Percentiles rank a stretch among this genome's conserved stretches.
Evolutionary conservation across 768 basidiomycete species (phyloP).

Genomic region (Rhodosporidiobolus sp.): DNA sequence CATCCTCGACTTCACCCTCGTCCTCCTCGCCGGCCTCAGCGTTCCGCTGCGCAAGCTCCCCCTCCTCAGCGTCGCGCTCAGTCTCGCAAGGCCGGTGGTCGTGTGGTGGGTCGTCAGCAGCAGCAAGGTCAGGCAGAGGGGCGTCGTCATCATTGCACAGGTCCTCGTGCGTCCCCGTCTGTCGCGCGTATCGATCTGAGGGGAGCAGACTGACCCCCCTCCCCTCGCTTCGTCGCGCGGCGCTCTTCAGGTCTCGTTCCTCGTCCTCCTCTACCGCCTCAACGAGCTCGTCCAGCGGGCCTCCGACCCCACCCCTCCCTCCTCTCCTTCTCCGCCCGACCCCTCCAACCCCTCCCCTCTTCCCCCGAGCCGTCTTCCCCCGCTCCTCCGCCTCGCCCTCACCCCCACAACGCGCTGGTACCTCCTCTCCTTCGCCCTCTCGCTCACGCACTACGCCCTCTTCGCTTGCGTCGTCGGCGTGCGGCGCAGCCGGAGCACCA

Average conservation of each 20-base stretch:
- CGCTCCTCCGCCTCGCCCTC: too few species aligned
- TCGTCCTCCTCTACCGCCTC: conserved; percentile 34
- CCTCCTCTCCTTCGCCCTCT: conserved; percentile 20
- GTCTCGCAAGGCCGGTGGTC: background rate
- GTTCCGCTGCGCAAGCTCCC: background rate
- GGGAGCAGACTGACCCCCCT: background rate
- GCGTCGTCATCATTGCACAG: conserved; percentile 20
- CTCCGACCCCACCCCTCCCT: background rate
- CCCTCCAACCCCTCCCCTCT: background rate
- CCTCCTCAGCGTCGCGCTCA: background rate
- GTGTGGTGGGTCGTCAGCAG: background rate
- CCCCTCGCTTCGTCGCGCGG: background rate
- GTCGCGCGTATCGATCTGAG: background rate
- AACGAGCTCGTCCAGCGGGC: conserved; percentile 36
- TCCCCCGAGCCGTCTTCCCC: background rate
- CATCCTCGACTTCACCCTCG: background rate
- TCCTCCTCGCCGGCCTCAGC: background rate
- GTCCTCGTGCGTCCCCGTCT: conserved; percentile 1
- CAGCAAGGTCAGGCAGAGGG: background rate
- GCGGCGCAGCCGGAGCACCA: conserved; percentile 3
- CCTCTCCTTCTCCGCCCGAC: background rate
- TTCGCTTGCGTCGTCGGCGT: conserved; percentile 25
- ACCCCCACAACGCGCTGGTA: conserved; percentile 22
- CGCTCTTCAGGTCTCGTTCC: conserved; percentile 22
- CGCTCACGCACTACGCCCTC: conserved; percentile 26